phyloP scores from a whole-genome alignment of 2,329 filamentous ascomycete species.

The Venturia oleaginea region DNA sequence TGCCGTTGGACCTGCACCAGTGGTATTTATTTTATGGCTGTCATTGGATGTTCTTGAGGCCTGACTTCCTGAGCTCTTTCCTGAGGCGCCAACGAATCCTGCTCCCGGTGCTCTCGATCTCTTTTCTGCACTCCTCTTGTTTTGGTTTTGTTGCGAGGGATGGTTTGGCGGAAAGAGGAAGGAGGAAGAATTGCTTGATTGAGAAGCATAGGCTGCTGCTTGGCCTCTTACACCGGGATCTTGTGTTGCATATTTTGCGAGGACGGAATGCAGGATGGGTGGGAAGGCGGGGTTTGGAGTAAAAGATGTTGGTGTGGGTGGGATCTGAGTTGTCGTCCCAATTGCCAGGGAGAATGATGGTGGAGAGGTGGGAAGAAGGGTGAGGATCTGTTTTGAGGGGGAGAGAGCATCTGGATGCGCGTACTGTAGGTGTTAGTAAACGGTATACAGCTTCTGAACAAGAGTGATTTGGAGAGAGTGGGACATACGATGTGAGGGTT shows the following conservation, averaged over 20 bases:
- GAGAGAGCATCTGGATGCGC: constrained; percentile 37
- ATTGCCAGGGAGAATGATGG: constrained; percentile 45
- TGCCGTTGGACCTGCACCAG: constrained; percentile 46
- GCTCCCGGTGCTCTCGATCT: constrained; percentile 17
- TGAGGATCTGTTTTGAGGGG: constrained; percentile 38
- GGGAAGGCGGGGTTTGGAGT: constrained; percentile 49
- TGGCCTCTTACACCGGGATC: constrained; percentile 50
- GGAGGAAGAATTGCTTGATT: constrained; percentile 31
- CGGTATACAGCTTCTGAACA: not conserved
- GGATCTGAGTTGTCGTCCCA: constrained; percentile 45
- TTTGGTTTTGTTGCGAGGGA: constrained; percentile 22
- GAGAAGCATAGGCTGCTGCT: constrained; percentile 46
- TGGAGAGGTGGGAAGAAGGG: constrained; percentile 47
- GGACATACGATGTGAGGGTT: constrained; percentile 34
- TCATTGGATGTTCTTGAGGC: constrained; percentile 28
- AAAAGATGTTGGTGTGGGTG: constrained; percentile 48
- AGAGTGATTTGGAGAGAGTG: not conserved
- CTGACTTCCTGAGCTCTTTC: constrained; percentile 19
- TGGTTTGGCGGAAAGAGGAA: constrained; percentile 27
- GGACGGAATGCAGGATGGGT: constrained; percentile 46
- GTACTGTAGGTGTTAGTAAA: constrained; percentile 31
- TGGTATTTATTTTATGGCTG: constrained; percentile 23
- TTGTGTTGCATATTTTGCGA: constrained; percentile 43
- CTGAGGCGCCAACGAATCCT: constrained; percentile 16
- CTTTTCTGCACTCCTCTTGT: constrained; percentile 18